These are phyloP conservation scores for Beauveria rudraprayagi DNA, from an alignment of 2,329 filamentous ascomycete species.

Conservation along the genomic window DNA sequence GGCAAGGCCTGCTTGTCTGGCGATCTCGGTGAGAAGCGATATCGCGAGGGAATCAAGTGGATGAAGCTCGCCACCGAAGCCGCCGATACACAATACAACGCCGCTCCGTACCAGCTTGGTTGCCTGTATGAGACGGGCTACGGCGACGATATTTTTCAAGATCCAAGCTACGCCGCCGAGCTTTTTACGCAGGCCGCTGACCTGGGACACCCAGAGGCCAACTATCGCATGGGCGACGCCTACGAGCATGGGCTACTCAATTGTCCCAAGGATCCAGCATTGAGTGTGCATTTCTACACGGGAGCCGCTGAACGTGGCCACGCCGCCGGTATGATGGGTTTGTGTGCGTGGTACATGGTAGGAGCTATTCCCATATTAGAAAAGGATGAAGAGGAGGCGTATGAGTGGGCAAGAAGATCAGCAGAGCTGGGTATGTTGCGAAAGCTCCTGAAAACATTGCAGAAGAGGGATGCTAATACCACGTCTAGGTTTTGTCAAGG, in stretches of 20 bases:
- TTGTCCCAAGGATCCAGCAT: constrained; percentile 82
- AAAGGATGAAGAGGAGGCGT: constrained; percentile 92
- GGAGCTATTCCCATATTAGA: constrained; percentile 87
- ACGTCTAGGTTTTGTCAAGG: constrained; percentile 53
- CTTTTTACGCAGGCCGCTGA: constrained; percentile 92
- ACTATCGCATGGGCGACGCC: constrained; percentile 84
- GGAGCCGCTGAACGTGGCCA: constrained; percentile 80
- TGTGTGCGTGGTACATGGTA: constrained; percentile 98
- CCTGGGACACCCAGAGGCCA: constrained; percentile 78
- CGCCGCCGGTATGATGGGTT: constrained; percentile 88
- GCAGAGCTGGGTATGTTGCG: constrained; percentile 68
- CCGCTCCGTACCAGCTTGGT: constrained; percentile 84
- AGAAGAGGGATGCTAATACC: neutral
- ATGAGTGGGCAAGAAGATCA: constrained; percentile 86
- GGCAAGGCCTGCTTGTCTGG: constrained; percentile 84
- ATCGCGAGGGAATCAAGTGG: constrained; percentile 92
- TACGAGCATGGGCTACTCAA: constrained; percentile 87
- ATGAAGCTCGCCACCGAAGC: constrained; percentile 86
- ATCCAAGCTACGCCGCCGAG: constrained; percentile 84
- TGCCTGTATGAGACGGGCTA: constrained; percentile 87
- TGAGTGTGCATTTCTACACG: constrained; percentile 97
- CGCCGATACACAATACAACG: constrained; percentile 86
- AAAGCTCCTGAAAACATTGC: neutral
- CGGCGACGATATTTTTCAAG: constrained; percentile 87
- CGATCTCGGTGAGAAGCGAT: constrained; percentile 79